Conservation (phyloP, 2,329 filamentous ascomycete species). For the Stagonosporopsis chrysanthemi region DNA sequence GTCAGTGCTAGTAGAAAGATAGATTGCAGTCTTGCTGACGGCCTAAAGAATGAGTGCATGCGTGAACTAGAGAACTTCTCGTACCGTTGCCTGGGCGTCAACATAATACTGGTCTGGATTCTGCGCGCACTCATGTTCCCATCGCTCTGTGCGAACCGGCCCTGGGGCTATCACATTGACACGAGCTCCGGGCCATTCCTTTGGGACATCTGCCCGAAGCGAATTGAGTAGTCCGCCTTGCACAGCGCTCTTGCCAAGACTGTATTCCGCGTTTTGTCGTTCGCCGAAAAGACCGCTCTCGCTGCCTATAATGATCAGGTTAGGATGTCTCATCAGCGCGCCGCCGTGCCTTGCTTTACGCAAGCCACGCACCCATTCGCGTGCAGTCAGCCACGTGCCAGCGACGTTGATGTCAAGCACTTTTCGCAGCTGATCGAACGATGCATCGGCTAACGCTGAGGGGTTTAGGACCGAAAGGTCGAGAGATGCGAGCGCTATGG, state of each 20-base stretch:
- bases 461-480: conserved; percentile 54
- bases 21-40: background rate
- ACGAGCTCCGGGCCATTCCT: conserved; percentile 49
- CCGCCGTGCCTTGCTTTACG: conserved; percentile 28
- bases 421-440: conserved; percentile 49
- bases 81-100: conserved; percentile 55
- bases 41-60: no score
- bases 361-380: conserved; percentile 53
- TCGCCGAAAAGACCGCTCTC: conserved; percentile 57
- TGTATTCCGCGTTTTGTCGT: conserved; percentile 54
- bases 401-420: conserved; percentile 56
- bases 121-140: conserved; percentile 50
- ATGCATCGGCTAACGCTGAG: conserved; percentile 51
- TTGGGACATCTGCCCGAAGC: conserved; percentile 52
- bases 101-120: conserved; percentile 51
- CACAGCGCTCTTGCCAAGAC: conserved; percentile 56
- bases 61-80: background rate
- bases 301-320: conserved; percentile 55
- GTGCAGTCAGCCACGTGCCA: conserved; percentile 49
- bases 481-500: conserved; percentile 55
- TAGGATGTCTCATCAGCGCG: conserved; percentile 40
- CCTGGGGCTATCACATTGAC: conserved; percentile 59
- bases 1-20: background rate
- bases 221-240: conserved; percentile 54
- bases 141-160: conserved; percentile 55